Percentiles rank a stretch among this genome's conserved stretches.
phyloP scores from a whole-genome alignment of 2,329 filamentous ascomycete genomes.

The Fusarium dlaminii region DNA sequence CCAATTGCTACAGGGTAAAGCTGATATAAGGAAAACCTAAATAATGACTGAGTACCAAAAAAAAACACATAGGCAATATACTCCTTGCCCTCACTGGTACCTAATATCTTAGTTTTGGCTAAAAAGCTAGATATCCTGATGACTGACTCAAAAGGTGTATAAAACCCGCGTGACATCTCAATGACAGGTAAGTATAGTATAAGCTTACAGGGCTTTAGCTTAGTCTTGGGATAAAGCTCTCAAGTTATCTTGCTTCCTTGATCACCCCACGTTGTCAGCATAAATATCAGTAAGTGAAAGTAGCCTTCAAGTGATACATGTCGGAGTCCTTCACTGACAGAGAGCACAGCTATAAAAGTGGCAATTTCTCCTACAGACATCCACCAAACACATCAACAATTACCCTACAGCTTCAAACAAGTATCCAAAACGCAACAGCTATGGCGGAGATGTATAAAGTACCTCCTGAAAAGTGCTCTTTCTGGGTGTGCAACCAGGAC shows the following conservation, averaged over 20 bases:
- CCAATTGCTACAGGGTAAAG: no score
- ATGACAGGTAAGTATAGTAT: not conserved
- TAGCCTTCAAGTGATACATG: no score
- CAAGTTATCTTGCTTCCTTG: fast-evolving
- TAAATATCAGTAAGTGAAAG: fast-evolving
- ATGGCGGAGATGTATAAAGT: not conserved
- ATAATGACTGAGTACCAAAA: no score
- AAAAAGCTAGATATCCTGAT: not conserved
- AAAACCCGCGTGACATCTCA: fast-evolving
- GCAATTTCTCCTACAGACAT: not conserved
- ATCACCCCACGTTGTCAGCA: fast-evolving
- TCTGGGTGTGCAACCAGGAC: not conserved
- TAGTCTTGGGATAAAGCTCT: no score
- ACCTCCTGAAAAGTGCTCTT: no score
- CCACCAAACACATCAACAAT: not conserved
- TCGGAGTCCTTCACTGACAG: not conserved
- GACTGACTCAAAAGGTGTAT: not conserved
- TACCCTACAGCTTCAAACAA: not conserved
- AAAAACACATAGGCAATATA: not conserved
- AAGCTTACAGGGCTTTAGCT: no score
- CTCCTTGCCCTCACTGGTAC: not conserved
- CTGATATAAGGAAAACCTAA: no score
- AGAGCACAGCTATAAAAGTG: not conserved
- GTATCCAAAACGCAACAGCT: fast-evolving
- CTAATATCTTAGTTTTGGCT: not conserved